These are phyloP conservation scores for Tilletia indica DNA, from an alignment of 1,284 basidiomycete genomes.

Conservation along the genomic window DNA sequence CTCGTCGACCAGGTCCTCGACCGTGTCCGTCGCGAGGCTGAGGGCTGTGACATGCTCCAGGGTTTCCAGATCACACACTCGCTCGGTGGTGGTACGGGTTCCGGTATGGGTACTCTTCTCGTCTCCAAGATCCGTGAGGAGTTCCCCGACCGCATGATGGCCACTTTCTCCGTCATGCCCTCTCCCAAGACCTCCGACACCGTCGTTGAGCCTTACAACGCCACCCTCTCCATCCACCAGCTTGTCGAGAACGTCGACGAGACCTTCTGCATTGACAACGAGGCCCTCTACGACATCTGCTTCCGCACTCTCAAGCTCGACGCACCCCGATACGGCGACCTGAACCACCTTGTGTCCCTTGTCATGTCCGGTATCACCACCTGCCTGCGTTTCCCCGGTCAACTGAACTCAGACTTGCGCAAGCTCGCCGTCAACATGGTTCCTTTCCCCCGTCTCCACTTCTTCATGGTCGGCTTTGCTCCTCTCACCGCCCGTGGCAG, in stretches of 20 bases:
- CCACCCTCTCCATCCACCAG: conserved; percentile 84
- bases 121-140: conserved; percentile 54
- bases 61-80: conserved; percentile 93
- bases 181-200: conserved; percentile 94
- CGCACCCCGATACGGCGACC: conserved; percentile 46
- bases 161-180: conserved; percentile 87
- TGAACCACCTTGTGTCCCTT: conserved; percentile 68
- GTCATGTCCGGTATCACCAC: conserved; percentile 90
- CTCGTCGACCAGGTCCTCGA: conserved; percentile 79
- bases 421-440: conserved; percentile 91
- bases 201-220: conserved; percentile 92
- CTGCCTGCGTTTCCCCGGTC: conserved; percentile 87
- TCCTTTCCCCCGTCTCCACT: conserved; percentile 96
- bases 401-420: conserved; percentile 87
- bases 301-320: conserved; percentile 70
- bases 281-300: conserved; percentile 86
- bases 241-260: conserved; percentile 84
- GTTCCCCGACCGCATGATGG: conserved; percentile 73
- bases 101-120: conserved; percentile 48
- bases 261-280: conserved; percentile 88
- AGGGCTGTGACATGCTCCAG: conserved; percentile 81
- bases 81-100: conserved; percentile 75
- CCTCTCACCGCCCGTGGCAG: conserved; percentile 89
- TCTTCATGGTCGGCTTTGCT: conserved; percentile 98
- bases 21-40: conserved; percentile 59